Percentiles rank a stretch among this genome's conserved stretches.
Conservation (phyloP, 2,329 filamentous ascomycete genomes). For the Thermothelomyces thermophilus region DNA sequence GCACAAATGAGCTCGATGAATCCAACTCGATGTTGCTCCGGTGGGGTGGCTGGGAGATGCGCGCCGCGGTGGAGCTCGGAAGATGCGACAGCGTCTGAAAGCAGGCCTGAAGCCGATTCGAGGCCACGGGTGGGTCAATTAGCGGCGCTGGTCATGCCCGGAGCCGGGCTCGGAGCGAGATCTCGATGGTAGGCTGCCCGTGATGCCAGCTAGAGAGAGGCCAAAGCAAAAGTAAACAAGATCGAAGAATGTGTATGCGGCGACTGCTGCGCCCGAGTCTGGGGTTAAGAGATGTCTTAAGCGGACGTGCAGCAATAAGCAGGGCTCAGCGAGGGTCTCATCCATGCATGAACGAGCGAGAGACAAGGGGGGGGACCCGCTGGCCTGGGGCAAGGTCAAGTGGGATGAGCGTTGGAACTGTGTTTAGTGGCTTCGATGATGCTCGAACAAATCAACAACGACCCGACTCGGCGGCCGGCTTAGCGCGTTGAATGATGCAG, state of each 20-base stretch:
- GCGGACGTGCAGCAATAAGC: conserved; percentile 26
- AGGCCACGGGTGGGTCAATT: conserved; percentile 17
- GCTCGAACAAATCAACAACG: conserved; percentile 11
- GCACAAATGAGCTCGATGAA: conserved; percentile 6
- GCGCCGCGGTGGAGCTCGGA: conserved; percentile 10
- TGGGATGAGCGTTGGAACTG: not conserved
- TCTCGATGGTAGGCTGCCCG: conserved; percentile 3
- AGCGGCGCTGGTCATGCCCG: conserved; percentile 9
- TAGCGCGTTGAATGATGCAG: conserved; percentile 16
- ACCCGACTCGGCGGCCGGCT: conserved; percentile 10
- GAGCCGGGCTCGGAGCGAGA: conserved; percentile 13
- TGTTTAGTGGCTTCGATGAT: not conserved
- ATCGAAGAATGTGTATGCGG: conserved; percentile 5
- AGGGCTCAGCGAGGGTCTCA: conserved; percentile 24
- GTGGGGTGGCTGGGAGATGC: conserved; percentile 5
- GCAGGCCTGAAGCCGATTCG: conserved; percentile 4
- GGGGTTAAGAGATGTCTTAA: conserved; percentile 27
- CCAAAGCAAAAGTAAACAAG: conserved; percentile 8
- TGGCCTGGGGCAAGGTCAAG: not conserved
- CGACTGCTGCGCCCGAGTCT: conserved; percentile 13
- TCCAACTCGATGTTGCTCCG: conserved; percentile 3
- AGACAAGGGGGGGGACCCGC: conserved; percentile 23
- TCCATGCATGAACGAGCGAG: conserved; percentile 33
- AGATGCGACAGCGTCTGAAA: conserved; percentile 11
- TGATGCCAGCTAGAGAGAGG: not conserved